Conservation (phyloP, 2,329 filamentous ascomycete genomes). For the Parastagonospora avenae region DNA sequence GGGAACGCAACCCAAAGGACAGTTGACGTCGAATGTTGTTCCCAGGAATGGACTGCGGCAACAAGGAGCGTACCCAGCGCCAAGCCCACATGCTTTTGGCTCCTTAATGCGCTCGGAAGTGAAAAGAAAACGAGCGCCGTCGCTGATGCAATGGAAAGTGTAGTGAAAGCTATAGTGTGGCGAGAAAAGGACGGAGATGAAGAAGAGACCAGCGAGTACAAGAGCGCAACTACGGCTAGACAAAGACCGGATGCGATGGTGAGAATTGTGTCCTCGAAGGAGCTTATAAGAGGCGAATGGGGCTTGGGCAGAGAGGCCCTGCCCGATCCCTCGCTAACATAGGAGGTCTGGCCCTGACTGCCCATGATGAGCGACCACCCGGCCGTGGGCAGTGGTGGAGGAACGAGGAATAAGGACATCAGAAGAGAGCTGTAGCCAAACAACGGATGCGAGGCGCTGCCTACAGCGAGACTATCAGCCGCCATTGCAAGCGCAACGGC, state of each 20-base stretch:
- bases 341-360: conserved; percentile 24
- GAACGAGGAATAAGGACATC: conserved; percentile 54
- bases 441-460: conserved; percentile 32
- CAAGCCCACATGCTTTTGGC: conserved; percentile 40
- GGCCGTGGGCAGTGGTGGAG: conserved; percentile 53
- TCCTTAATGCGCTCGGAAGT: conserved; percentile 49
- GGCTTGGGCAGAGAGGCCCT: conserved; percentile 40
- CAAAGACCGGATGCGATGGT: conserved; percentile 50
- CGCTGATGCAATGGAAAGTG: conserved; percentile 50
- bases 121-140: conserved; percentile 51
- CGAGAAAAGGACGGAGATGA: conserved; percentile 39
- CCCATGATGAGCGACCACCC: conserved; percentile 39
- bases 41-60: conserved; percentile 28
- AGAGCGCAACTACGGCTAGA: conserved; percentile 45
- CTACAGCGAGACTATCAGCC: conserved; percentile 38
- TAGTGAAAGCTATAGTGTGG: conserved; percentile 45
- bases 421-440: conserved; percentile 56
- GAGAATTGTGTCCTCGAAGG: conserved; percentile 47
- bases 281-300: conserved; percentile 43
- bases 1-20: conserved; percentile 21
- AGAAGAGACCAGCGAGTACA: conserved; percentile 41
- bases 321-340: conserved; percentile 22
- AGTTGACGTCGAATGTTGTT: conserved; percentile 18
- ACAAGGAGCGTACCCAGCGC: conserved; percentile 35
- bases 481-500: conserved; percentile 42